A percentile compares a stretch with the other conserved stretches of the same genome.
Conservation (phyloP, 805 yeast species). For the Cyberlindnera americana region DNA sequence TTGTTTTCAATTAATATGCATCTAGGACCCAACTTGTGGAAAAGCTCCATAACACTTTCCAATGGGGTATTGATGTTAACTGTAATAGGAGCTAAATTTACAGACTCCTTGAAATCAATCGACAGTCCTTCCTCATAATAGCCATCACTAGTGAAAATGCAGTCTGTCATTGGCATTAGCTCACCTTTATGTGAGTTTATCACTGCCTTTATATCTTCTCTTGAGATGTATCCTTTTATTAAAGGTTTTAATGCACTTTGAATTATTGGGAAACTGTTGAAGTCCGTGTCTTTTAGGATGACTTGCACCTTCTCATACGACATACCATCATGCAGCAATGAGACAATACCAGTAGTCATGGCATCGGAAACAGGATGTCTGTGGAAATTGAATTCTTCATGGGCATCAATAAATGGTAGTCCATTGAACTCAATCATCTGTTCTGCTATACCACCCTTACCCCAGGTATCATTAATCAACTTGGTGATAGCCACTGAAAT, state of each 20-base stretch:
- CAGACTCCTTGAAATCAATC: conserved; percentile 29
- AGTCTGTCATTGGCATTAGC: conserved; percentile 17
- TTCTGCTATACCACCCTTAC: conserved; percentile 90
- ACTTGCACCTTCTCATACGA: conserved; percentile 32
- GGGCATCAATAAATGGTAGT: conserved; percentile 72
- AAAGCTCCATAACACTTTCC: conserved; percentile 61
- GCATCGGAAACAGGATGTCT: conserved; percentile 48
- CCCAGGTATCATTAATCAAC: conserved; percentile 70
- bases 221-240: conserved; percentile 44
- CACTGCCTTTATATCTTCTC: conserved; percentile 37
- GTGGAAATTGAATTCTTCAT: conserved; percentile 62
- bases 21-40: conserved; percentile 77
- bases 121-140: conserved; percentile 10
- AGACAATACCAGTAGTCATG: conserved; percentile 48
- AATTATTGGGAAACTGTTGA: conserved; percentile 55
- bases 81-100: conserved; percentile 59
- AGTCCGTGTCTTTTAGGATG: conserved; percentile 33
- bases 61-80: conserved; percentile 52
- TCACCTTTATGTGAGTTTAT: conserved; percentile 31
- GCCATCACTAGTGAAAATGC: conserved; percentile 9
- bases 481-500: conserved; percentile 89
- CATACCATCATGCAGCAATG: conserved; percentile 38
- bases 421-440: conserved; percentile 90
- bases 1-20: conserved; percentile 61
- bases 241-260: conserved; percentile 34